phyloP scores from a whole-genome alignment of 2,329 filamentous ascomycete genomes.

The Ascochyta viciae-villosae region DNA sequence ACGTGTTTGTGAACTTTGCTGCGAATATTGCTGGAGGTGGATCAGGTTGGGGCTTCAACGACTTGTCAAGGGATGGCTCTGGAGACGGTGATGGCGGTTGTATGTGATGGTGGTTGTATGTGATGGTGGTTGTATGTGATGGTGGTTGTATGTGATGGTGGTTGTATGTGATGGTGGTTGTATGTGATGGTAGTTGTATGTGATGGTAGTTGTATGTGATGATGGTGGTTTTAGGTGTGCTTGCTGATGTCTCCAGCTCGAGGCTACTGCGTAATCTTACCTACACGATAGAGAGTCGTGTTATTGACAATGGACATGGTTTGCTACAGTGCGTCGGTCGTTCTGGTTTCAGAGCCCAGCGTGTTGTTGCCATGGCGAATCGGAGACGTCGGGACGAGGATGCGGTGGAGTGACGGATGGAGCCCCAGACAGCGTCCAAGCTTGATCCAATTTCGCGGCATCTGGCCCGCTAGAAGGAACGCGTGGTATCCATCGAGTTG shows the following conservation, averaged over 20 bases:
- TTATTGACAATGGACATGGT: not conserved
- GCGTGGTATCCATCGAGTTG: conserved; percentile 21
- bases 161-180: not conserved
- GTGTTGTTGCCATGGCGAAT: conserved; percentile 10
- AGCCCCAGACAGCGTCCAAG: conserved; percentile 22
- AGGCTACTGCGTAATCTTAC: too few species aligned
- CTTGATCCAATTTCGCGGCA: conserved; percentile 19
- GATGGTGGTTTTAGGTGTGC: too few species aligned
- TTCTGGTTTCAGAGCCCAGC: not conserved
- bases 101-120: not conserved
- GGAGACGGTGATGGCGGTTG: not conserved
- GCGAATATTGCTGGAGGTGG: conserved; percentile 2
- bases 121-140: not conserved
- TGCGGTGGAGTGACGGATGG: conserved; percentile 17
- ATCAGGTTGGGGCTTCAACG: not conserved
- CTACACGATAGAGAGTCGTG: not conserved
- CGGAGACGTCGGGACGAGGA: conserved; percentile 6
- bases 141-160: too few species aligned
- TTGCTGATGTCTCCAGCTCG: too few species aligned
- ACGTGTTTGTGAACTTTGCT: conserved; percentile 2
- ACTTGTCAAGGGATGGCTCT: not conserved
- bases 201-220: not conserved
- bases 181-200: not conserved
- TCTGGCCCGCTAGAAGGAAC: conserved; percentile 20
- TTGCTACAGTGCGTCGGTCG: not conserved